Base-by-base conservation (phyloP, 805 yeast species). In the Danielozyma ontarioensis region DNA sequence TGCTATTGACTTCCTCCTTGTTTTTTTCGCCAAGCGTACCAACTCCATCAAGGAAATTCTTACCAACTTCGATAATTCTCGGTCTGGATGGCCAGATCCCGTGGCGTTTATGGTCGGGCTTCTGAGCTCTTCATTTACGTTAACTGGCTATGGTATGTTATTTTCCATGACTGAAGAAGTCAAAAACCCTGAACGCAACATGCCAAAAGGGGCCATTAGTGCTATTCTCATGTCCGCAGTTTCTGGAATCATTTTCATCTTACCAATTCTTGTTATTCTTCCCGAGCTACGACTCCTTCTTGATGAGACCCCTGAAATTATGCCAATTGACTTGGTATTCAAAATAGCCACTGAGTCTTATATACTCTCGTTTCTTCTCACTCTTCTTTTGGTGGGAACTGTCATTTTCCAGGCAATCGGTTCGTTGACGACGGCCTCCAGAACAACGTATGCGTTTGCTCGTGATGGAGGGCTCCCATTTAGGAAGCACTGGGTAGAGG, bases 131-230 rank as follows among this genome's bases (percentile, higher is more conserved):
- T 78, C 83, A 21, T 82, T 83, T 57, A 83, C 90, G 15, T 65
- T 84, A 50, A 85, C 84, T 39, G 95, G 93, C 1, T 85, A 82
- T 55, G 90, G 90, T 17, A 78, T 84, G 74, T 64, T 85, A 17
- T 83, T 86, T 13, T 79, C 90, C 4, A 74, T 85, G 66, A 78
- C 88, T 29, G 95, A 85, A 48, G 95, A 85, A 57, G 93, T 85
- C 12, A 72, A 78, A 41, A 65, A 65, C 15, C 90, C 95, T 0
- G 93, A 85, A 50, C 72, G 62, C 35, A 79, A 77, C 32, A 80
- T 85, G 47, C 88, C 95, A 12, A 72, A 72, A 42, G 93, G 93
- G 4, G 76, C 85, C 50, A 57, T 82, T 1, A 64, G 71, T 31
- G 76, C 93, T 2, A 83, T 83, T 12, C 33, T 75, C 27, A 67